Conservation (phyloP, 805 yeast genomes). For the Tetrapisispora arboricola region DNA sequence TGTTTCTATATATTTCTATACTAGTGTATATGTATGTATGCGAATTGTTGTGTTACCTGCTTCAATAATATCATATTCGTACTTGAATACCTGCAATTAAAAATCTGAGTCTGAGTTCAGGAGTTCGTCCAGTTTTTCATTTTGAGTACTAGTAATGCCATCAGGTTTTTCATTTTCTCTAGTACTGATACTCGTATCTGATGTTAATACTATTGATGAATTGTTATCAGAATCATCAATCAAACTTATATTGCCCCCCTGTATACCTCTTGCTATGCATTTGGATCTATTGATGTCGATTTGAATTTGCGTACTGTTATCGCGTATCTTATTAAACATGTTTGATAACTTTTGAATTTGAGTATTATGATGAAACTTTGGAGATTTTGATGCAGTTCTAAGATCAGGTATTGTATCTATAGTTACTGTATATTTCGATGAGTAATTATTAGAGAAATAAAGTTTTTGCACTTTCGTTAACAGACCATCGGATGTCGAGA, state of each 20-base stretch:
- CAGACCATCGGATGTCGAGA: constrained; percentile 8
- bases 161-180: neutral
- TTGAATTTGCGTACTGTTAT: constrained; percentile 9
- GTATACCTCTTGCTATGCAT: constrained; percentile 18
- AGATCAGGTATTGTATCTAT: constrained; percentile 21
- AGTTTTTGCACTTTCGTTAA: constrained; percentile 14
- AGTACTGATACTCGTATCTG: neutral
- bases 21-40: no score
- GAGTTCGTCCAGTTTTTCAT: constrained; percentile 13
- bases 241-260: constrained; percentile 6
- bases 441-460: constrained; percentile 17
- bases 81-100: constrained; percentile 3
- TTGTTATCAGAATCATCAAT: neutral
- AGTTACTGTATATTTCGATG: constrained; percentile 13
- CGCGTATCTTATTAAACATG: constrained; percentile 10
- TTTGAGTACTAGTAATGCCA: neutral
- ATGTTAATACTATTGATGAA: neutral
- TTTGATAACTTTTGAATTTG: constrained; percentile 7
- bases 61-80: no score
- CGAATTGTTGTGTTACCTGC: no score
- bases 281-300: constrained; percentile 22
- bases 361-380: constrained; percentile 13
- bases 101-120: constrained; percentile 23
- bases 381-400: constrained; percentile 3
- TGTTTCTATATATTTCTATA: no score